Evolutionary conservation across 257 asterid species (phyloP).

Genomic region (Petrea volubilis): DNA sequence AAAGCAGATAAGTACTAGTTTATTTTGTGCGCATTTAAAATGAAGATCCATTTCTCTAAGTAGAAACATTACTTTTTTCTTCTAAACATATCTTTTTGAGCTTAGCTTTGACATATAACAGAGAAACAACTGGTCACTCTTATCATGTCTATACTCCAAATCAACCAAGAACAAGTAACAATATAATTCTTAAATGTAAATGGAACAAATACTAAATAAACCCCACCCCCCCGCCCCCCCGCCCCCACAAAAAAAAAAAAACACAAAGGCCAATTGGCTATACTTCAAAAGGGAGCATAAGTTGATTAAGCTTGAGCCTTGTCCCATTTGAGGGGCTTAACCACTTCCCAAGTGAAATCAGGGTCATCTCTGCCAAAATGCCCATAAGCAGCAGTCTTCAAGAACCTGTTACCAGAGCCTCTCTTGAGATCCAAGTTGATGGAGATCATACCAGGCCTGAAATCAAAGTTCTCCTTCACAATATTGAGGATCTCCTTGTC

Average conservation of each 20-base stretch:
- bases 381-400: constrained; percentile 46
- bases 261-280: neutral
- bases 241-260: neutral
- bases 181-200: neutral
- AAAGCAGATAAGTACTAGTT: neutral
- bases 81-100: neutral
- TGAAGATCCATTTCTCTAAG: neutral
- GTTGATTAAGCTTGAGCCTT: constrained; percentile 26
- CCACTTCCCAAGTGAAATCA: constrained; percentile 45
- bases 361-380: constrained; percentile 44
- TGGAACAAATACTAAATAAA: neutral
- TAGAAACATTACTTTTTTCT: neutral
- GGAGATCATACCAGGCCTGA: constrained; percentile 49
- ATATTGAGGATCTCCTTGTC: constrained; percentile 42
- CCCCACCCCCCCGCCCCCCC: no score
- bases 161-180: constrained; percentile 1
- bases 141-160: neutral
- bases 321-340: constrained; percentile 49
- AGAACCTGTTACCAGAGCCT: constrained; percentile 37
- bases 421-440: constrained; percentile 41
- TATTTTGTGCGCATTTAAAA: neutral
- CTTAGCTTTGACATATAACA: neutral
- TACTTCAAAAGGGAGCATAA: neutral
- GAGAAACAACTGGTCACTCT: neutral
- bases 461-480: constrained; percentile 47